Conservation (phyloP, 1,284 basidiomycete genomes). For the Cutaneotrichosporon mucoides region DNA sequence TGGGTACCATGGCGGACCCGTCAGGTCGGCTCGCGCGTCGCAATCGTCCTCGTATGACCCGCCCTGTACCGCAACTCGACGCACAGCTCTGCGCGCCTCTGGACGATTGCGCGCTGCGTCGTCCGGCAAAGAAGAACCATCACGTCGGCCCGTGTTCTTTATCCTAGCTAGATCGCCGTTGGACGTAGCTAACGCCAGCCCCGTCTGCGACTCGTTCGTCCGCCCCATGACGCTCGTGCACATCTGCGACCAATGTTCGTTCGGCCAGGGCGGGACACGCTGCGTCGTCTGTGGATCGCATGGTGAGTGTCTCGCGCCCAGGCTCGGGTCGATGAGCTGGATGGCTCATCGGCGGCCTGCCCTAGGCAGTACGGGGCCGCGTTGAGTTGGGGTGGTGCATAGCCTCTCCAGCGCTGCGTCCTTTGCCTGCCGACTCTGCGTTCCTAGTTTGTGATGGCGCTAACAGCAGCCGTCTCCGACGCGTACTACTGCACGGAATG, state of each 20-base stretch:
- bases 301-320: conserved; percentile 55
- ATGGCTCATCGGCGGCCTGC: neutral
- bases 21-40: too few species aligned
- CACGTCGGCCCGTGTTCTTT: too few species aligned
- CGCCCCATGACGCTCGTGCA: conserved; percentile 95
- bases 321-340: too few species aligned
- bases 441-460: neutral
- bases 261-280: conserved; percentile 91
- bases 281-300: conserved; percentile 96
- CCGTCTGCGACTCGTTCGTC: conserved; percentile 98
- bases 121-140: too few species aligned
- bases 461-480: conserved; percentile 76
- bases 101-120: too few species aligned
- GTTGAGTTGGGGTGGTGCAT: neutral
- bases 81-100: too few species aligned
- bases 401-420: neutral
- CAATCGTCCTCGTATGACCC: too few species aligned
- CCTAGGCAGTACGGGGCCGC: too few species aligned
- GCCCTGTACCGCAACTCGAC: too few species aligned
- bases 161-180: conserved; percentile 29
- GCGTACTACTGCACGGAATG: conserved; percentile 98
- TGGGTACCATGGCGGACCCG: too few species aligned
- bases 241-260: conserved; percentile 99
- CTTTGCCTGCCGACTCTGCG: too few species aligned
- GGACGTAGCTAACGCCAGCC: conserved; percentile 55